Evolutionary conservation across 2,329 filamentous ascomycete genomes (phyloP), one percentile per base, ranked within the genome.

Genomic region (Rhynchosporium graminicola): DNA sequence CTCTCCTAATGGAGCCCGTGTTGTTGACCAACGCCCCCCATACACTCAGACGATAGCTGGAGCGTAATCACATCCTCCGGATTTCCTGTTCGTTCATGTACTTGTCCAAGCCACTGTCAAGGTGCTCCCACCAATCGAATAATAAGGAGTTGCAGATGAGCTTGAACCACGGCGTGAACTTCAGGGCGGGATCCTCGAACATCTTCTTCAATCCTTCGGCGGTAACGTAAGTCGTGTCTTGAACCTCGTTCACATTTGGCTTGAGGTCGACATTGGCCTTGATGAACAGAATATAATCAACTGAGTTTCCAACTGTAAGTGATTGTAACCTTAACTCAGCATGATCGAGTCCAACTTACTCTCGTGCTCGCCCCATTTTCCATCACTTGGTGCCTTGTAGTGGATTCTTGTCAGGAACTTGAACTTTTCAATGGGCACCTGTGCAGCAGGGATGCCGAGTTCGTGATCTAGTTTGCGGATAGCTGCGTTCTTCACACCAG

Each of bases 211-310:
- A 82, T 71, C 92, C 87, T 29, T 92, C 88, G 46, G 90, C 83
- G 28, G 87, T 87, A 64, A 97, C 93, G 72, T 96, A 99, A 76
- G 87, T 83, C 28, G 89, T 91, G 68, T 90, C 94, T 73, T 87
- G 86, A 54, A 92, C 93, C 79, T 99, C 95, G 77, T 99, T 99
- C 67, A 83, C 82, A 79, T 93, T 99, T 72, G 86, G 78, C 63
- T 91, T 77, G 56, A 97, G 80, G 71, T 96, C 90, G 62, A 98
- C 94, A 67, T 96, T 89, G 63, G 92, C 90, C 80, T 96, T 91
- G 81, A 98, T 97, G 80, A 99, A 98, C 61, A 99, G 87, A 69
- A 99, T 99, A 77, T 99, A 99, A 77, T 99, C 95, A 74, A 99
- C 92, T 95, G 51, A 67, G 15, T 52, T 65, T 40, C 55, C 31